Conservation (phyloP, 1,284 basidiomycete species). For the Mycocalia duriaeana region DNA sequence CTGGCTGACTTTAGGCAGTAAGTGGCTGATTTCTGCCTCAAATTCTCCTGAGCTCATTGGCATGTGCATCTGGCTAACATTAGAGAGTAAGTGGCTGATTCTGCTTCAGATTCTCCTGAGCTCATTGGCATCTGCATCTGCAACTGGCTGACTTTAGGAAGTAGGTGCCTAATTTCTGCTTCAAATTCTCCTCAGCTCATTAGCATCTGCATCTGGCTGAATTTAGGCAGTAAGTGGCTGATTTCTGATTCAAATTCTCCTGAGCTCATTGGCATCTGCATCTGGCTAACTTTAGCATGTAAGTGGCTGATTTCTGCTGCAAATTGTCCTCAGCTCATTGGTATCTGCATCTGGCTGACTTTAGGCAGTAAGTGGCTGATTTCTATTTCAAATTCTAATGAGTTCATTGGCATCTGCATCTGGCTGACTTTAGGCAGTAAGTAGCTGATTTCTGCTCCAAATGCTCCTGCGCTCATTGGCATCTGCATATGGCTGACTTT, state of each 20-base stretch:
- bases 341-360: background rate
- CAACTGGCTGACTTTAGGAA: background rate
- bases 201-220: background rate
- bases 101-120: background rate
- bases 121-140: background rate
- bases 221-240: background rate
- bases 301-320: background rate
- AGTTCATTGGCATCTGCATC: background rate
- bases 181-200: background rate
- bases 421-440: background rate
- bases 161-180: background rate
- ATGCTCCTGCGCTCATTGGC: background rate
- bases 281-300: background rate
- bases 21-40: no score
- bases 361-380: background rate
- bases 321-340: background rate
- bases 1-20: no score
- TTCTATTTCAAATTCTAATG: background rate
- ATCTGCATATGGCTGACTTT: background rate
- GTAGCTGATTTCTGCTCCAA: background rate
- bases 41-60: no score
- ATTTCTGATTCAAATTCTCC: background rate
- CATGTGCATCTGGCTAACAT: background rate
- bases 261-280: background rate
- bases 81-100: background rate